Evolutionary conservation across 495 filamentous ascomycete species (phyloP).

Genomic region (Usnea hakonensis): DNA sequence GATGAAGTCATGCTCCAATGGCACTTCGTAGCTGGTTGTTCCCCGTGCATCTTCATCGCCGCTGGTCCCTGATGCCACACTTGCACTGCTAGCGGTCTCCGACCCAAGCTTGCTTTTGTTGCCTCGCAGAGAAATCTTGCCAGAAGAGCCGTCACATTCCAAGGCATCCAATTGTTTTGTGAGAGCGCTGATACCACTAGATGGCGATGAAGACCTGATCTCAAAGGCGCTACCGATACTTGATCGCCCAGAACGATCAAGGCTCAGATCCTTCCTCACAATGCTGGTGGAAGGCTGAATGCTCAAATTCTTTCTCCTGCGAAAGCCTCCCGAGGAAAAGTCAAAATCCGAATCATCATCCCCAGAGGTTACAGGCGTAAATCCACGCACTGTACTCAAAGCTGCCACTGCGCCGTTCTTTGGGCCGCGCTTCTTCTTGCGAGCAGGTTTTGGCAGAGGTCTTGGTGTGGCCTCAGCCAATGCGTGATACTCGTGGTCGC

Average conservation of each 20-base stretch:
- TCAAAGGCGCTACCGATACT: conserved; percentile 43
- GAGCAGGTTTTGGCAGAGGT: conserved; percentile 6
- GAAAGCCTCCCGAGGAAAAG: conserved; percentile 47
- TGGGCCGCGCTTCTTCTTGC: conserved; percentile 48
- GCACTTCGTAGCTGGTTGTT: conserved; percentile 79
- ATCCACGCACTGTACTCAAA: conserved; percentile 66
- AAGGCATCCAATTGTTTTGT: conserved; percentile 69
- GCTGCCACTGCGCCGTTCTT: conserved; percentile 48
- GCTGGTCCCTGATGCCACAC: conserved; percentile 48
- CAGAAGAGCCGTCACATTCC: conserved; percentile 41
- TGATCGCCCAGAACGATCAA: conserved; percentile 24
- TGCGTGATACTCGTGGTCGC: conserved; percentile 13
- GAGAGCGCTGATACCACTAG: conserved; percentile 68
- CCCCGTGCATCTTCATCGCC: conserved; percentile 44
- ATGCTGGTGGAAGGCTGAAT: conserved; percentile 29
- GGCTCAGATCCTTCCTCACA: conserved; percentile 28
- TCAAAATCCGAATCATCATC: conserved; percentile 88
- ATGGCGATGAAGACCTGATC: conserved; percentile 49
- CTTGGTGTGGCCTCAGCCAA: conserved; percentile 8
- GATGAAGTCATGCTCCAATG: conserved; percentile 79
- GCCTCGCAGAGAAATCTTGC: conserved; percentile 20
- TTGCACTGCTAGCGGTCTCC: conserved; percentile 43
- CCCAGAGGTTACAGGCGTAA: conserved; percentile 76
- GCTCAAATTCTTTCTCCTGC: conserved; percentile 27
- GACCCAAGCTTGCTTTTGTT: conserved; percentile 34